These are phyloP conservation scores for Podospora anserina DNA, from an alignment of 495 filamentous ascomycete species.

Conservation along the genomic window DNA sequence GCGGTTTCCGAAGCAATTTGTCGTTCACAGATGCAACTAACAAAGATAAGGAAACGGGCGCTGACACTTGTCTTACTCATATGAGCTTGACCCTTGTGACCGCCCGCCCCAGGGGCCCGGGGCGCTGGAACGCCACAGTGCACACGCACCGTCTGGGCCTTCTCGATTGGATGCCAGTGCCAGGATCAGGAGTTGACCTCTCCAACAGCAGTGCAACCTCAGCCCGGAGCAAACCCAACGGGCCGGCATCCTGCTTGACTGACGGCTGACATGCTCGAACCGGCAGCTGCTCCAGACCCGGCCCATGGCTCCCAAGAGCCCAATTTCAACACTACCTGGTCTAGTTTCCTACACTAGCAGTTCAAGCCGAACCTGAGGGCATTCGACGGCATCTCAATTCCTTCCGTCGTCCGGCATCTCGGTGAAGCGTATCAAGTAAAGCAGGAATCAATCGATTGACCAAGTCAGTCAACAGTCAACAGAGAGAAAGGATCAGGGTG, in stretches of 20 bases:
- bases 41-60: slow-evolving; percentile 1
- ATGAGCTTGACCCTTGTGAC: background rate
- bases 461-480: background rate
- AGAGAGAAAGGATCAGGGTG: background rate
- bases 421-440: no score
- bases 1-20: background rate
- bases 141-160: background rate
- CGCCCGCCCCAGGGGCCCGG: background rate
- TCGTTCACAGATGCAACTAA: background rate
- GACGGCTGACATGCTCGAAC: background rate
- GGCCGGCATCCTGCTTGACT: background rate
- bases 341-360: background rate
- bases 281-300: slow-evolving; percentile 2
- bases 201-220: background rate
- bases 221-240: background rate
- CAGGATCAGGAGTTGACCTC: background rate
- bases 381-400: no score
- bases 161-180: background rate
- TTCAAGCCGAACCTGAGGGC: background rate
- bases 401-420: no score
- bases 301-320: no score
- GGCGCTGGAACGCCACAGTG: background rate
- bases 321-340: background rate
- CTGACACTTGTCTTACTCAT: slow-evolving; percentile 7
- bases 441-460: background rate